phyloP scores from a whole-genome alignment of 768 basidiomycete species.

The Leccinum subtestaceum region DNA sequence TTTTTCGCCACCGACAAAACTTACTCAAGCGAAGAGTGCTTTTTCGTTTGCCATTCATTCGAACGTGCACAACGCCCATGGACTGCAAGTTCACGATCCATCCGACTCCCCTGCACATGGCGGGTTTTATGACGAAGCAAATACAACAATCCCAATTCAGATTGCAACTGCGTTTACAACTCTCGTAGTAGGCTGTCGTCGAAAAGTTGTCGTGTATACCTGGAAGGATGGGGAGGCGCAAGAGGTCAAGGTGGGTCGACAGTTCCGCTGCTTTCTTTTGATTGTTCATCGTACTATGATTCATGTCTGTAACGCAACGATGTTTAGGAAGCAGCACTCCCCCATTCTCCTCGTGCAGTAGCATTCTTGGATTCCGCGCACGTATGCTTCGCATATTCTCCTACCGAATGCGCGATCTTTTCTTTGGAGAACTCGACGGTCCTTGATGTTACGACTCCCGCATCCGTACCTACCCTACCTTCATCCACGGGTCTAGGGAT shows the following conservation, averaged over 20 bases:
- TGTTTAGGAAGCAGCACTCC: constrained; percentile 72
- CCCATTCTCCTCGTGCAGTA: constrained; percentile 88
- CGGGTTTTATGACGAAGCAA: constrained; percentile 9
- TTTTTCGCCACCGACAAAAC: constrained; percentile 64
- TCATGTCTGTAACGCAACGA: background rate
- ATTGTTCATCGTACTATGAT: background rate
- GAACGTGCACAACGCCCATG: constrained; percentile 45
- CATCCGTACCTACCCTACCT: constrained; percentile 33
- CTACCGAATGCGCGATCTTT: constrained; percentile 64
- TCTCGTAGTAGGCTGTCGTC: constrained; percentile 80
- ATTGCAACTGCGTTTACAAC: constrained; percentile 71
- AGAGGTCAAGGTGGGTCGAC: constrained; percentile 54
- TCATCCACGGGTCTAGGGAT: constrained; percentile 40
- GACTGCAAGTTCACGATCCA: constrained; percentile 23
- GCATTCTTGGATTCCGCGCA: constrained; percentile 64
- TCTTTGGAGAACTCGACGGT: constrained; percentile 57
- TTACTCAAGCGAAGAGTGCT: constrained; percentile 76
- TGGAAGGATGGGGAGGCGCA: constrained; percentile 86
- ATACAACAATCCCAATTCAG: constrained; percentile 32
- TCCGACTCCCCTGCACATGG: constrained; percentile 8
- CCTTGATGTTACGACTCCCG: constrained; percentile 51
- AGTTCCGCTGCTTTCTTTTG: background rate
- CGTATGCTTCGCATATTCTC: constrained; percentile 77
- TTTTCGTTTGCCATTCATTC: constrained; percentile 80
- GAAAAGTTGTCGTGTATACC: constrained; percentile 79